Conservation (phyloP, 2,329 filamentous ascomycete genomes). For the Ophiostoma tasmaniense region DNA sequence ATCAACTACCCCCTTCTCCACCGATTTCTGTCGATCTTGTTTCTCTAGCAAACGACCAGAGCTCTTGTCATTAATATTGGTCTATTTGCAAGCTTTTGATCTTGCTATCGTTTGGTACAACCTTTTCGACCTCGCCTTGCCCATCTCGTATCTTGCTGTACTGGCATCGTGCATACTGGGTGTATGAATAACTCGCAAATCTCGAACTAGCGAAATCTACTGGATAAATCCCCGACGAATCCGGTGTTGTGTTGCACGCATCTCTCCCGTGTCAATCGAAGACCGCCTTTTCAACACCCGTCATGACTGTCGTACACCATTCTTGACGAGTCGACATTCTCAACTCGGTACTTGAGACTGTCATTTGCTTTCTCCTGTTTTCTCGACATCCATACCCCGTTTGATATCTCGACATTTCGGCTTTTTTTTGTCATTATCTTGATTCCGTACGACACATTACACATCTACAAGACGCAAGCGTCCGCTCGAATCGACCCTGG, state of each 20-base stretch:
- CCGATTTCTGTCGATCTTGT: background rate
- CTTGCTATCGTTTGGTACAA: background rate
- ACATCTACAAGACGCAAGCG: background rate
- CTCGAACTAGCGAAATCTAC: background rate
- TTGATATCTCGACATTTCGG: background rate
- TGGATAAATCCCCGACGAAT: background rate
- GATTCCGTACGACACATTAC: background rate
- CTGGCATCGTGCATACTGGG: background rate
- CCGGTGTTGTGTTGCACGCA: background rate
- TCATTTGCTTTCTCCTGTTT: background rate
- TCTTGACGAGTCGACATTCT: conserved; percentile 10
- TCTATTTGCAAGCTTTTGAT: background rate
- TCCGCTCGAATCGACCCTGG: background rate
- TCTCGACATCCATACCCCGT: background rate
- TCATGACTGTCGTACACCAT: conserved; percentile 13
- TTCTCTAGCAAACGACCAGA: background rate
- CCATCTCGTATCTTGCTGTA: background rate
- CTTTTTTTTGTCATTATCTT: background rate
- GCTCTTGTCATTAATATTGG: background rate
- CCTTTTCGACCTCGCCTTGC: background rate
- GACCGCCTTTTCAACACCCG: conserved; percentile 5
- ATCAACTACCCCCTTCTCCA: background rate
- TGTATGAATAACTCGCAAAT: background rate
- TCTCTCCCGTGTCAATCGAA: background rate
- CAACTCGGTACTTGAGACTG: background rate